These are phyloP conservation scores for Corynascus novoguineensis DNA, from an alignment of 495 filamentous ascomycete species.

Conservation along the genomic window DNA sequence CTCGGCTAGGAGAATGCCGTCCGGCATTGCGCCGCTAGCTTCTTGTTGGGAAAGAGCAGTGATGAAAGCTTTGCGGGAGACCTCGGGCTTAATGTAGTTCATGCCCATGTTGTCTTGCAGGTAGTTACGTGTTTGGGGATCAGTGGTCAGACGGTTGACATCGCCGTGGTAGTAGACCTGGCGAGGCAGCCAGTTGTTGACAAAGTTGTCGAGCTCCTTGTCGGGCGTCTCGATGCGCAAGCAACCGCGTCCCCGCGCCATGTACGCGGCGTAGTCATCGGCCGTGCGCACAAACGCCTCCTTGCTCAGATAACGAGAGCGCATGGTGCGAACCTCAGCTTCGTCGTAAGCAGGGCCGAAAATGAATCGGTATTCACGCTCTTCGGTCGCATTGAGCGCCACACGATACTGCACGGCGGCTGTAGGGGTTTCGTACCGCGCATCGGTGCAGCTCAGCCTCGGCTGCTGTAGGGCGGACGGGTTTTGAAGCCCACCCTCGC, in stretches of 20 bases:
- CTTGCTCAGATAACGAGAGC: constrained; percentile 45
- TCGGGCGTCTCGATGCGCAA: constrained; percentile 50
- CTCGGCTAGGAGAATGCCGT: constrained; percentile 49
- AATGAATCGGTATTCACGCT: constrained; percentile 47
- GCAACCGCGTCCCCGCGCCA: constrained; percentile 45
- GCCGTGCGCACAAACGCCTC: constrained; percentile 41
- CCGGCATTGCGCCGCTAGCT: constrained; percentile 50
- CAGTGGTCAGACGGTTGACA: constrained; percentile 53
- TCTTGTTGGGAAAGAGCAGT: constrained; percentile 49
- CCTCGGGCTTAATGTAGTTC: constrained; percentile 50
- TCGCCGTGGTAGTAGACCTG: constrained; percentile 55
- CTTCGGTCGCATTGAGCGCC: constrained; percentile 34
- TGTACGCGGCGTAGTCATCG: constrained; percentile 45
- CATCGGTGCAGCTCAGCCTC: constrained; percentile 40
- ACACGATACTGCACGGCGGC: constrained; percentile 50
- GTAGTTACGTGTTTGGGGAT: constrained; percentile 55
- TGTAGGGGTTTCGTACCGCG: constrained; percentile 51
- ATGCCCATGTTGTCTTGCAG: constrained; percentile 58
- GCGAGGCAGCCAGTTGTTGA: constrained; percentile 54
- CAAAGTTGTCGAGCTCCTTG: constrained; percentile 52
- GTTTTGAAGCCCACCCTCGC: constrained; percentile 51
- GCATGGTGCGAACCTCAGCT: constrained; percentile 44
- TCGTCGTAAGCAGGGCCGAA: constrained; percentile 51
- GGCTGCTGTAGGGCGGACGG: constrained; percentile 38
- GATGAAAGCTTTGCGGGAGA: constrained; percentile 44